phyloP scores from a whole-genome alignment of 164 flowering plant species.

The Berberis thunbergii region DNA sequence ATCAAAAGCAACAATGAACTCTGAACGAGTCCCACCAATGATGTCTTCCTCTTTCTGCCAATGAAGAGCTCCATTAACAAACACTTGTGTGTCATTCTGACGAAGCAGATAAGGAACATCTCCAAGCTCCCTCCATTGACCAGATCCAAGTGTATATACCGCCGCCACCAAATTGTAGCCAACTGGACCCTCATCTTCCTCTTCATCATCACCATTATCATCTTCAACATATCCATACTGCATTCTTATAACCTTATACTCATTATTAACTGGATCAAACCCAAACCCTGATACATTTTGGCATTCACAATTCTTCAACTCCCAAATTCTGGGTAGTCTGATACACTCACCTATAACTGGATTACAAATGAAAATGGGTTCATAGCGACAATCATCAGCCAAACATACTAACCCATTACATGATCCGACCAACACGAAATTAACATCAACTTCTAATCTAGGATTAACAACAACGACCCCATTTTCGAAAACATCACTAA shows the following conservation, averaged over 20 bases:
- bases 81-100: not conserved
- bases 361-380: not conserved
- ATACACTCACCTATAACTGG: not conserved
- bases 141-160: not conserved
- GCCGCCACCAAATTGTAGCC: not conserved
- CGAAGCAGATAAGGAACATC: not conserved
- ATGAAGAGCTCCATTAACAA: conserved; percentile 1
- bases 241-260: not conserved
- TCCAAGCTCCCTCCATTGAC: not conserved
- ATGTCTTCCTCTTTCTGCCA: not conserved
- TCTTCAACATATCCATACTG: not conserved
- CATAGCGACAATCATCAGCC: not conserved
- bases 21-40: not conserved
- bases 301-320: not conserved
- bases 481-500: not conserved
- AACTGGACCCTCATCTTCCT: not conserved
- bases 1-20: not conserved
- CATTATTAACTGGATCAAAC: not conserved
- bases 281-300: not conserved
- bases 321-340: not conserved
- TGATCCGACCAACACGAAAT: not conserved
- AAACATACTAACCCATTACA: not conserved
- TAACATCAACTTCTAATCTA: not conserved
- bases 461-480: not conserved
- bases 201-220: no score